These are phyloP conservation scores for Rhazya stricta DNA, from an alignment of 257 asterid genomes.

Conservation along the genomic window DNA sequence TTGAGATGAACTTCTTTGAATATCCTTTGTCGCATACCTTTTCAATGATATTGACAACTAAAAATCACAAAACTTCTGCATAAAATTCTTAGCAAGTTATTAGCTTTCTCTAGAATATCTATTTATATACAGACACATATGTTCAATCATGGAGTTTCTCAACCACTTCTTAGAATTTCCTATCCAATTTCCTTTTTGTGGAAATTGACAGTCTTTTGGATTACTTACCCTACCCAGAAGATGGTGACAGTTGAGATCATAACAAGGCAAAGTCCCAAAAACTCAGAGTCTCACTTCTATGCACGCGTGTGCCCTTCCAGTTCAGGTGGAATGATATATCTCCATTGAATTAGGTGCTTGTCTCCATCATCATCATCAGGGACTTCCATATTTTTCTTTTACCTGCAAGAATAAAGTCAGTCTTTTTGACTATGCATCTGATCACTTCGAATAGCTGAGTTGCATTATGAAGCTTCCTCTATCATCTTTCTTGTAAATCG, in stretches of 20 bases:
- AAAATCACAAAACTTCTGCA: not conserved
- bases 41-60: not conserved
- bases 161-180: constrained; percentile 16
- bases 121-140: too few species aligned
- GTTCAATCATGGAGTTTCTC: not conserved
- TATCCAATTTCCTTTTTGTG: constrained; percentile 37
- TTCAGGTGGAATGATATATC: constrained; percentile 1
- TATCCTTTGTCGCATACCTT: not conserved
- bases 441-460: not conserved
- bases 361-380: constrained; percentile 2
- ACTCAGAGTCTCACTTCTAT: constrained; percentile 1
- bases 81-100: too few species aligned
- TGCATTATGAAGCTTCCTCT: not conserved
- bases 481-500: constrained; percentile 2
- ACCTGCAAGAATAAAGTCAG: not conserved
- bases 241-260: constrained; percentile 30
- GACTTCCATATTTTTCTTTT: not conserved
- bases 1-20: not conserved
- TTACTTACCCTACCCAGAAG: constrained; percentile 30
- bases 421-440: not conserved
- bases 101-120: not conserved
- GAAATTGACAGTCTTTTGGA: constrained; percentile 52
- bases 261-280: constrained; percentile 13
- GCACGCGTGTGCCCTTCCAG: constrained; percentile 23
- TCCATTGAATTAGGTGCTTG: not conserved